A percentile compares a stretch with the other conserved stretches of the same genome.
Evolutionary conservation across 192 early-diverging fungal species (phyloP).

Genomic region (Glomus cerebriforme): DNA sequence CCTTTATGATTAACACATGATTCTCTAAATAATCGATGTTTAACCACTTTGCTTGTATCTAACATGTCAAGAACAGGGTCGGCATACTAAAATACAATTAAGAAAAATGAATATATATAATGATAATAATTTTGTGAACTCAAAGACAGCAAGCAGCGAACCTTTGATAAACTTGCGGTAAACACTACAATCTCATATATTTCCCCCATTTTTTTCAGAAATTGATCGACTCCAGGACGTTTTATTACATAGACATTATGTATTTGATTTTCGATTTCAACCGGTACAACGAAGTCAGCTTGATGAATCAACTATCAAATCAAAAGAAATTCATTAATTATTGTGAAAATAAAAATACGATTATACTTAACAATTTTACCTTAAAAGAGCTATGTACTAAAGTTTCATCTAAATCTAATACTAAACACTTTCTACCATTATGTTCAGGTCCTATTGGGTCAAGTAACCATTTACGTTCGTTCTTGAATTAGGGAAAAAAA

Average conservation of each 20-base stretch:
- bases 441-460: constrained; percentile 70
- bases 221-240: constrained; percentile 93
- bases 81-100: constrained; percentile 73
- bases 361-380: constrained; percentile 37
- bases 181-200: constrained; percentile 95
- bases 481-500: constrained; percentile 30
- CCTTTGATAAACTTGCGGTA: constrained; percentile 91
- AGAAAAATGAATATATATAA: background rate
- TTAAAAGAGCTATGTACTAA: constrained; percentile 97
- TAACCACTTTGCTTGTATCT: constrained; percentile 81
- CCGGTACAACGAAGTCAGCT: constrained; percentile 91
- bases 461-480: constrained; percentile 54
- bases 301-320: constrained; percentile 51
- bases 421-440: constrained; percentile 83
- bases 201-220: constrained; percentile 81
- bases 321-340: background rate
- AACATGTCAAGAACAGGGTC: constrained; percentile 96
- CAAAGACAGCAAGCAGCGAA: constrained; percentile 28
- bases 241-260: constrained; percentile 97
- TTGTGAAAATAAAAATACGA: background rate
- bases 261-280: constrained; percentile 85
- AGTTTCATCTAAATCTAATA: constrained; percentile 97
- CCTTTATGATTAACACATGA: constrained; percentile 93
- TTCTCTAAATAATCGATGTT: constrained; percentile 95
- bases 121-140: background rate